Percentiles rank a stretch among this genome's conserved stretches.
Evolutionary conservation across 75 land plant species (phyloP).

Genomic region (Gnetum montanum): DNA sequence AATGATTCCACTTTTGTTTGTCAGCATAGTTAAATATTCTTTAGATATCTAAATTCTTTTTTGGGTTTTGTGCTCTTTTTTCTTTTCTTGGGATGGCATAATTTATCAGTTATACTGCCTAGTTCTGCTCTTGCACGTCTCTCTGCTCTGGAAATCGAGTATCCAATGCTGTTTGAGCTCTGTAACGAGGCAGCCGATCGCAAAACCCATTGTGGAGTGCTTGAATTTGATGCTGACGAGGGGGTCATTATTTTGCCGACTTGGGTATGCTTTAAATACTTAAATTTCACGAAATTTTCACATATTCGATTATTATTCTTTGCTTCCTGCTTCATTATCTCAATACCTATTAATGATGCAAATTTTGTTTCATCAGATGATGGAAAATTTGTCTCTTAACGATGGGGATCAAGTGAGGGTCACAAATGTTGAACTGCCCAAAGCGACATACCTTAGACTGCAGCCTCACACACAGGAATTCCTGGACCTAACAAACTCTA

Average conservation of each 20-base stretch:
- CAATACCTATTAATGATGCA: not conserved
- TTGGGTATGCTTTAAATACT: constrained; percentile 24
- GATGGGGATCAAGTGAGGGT: constrained; percentile 39
- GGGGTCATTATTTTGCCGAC: constrained; percentile 26
- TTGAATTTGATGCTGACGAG: constrained; percentile 27
- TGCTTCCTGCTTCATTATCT: not conserved
- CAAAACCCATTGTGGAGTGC: constrained; percentile 24
- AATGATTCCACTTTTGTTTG: too few relatives aligned
- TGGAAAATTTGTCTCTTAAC: constrained; percentile 31
- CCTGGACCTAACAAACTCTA: constrained; percentile 40
- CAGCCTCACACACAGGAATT: constrained; percentile 47
- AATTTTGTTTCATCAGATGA: constrained; percentile 39
- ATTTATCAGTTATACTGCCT: constrained; percentile 80
- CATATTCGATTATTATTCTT: not conserved
- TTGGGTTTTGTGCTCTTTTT: too few relatives aligned
- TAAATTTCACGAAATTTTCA: not conserved
- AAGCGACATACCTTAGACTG: constrained; percentile 32
- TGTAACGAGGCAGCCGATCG: constrained; percentile 12
- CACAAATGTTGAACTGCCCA: constrained; percentile 36
- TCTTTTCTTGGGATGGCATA: too few relatives aligned
- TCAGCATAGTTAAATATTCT: too few relatives aligned
- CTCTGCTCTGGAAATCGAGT: constrained; percentile 67
- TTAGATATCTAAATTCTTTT: too few relatives aligned
- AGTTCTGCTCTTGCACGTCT: constrained; percentile 82
- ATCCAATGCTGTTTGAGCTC: constrained; percentile 29